Conservation (phyloP, 73 alveolate genomes). For the Tetrahymena elliotti region DNA sequence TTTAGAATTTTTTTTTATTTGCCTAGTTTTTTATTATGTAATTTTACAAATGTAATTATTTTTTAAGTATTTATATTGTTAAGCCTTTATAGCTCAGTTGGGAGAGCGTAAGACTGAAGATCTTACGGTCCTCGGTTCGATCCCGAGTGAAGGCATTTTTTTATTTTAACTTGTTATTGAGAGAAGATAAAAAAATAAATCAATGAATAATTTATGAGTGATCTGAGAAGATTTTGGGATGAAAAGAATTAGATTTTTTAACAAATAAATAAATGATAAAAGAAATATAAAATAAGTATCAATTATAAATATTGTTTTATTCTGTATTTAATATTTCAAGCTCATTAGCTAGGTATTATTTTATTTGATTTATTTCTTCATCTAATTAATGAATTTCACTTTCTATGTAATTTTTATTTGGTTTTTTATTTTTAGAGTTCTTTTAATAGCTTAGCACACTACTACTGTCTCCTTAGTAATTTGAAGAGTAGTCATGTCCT, state of each 20-base stretch:
- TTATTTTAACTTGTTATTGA: too few relatives aligned
- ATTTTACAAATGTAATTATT: not conserved
- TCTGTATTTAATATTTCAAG: not conserved
- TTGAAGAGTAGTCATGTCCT: not conserved
- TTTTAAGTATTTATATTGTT: not conserved
- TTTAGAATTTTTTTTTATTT: not conserved
- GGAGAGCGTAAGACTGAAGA: conserved; percentile 1
- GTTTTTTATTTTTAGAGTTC: not conserved
- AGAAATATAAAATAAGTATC: not conserved
- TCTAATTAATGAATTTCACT: not conserved
- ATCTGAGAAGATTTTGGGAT: too few relatives aligned
- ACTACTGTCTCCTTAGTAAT: not conserved
- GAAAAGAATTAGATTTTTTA: not conserved
- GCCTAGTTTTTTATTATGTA: not conserved
- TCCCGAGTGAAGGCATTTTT: conserved; percentile 2
- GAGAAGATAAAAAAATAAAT: too few relatives aligned
- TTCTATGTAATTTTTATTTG: not conserved
- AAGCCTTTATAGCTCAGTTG: not conserved
- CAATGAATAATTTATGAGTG: too few relatives aligned
- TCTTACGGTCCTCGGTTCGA: conserved; percentile 4
- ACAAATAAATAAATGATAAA: not conserved
- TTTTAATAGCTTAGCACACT: not conserved
- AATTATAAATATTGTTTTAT: not conserved
- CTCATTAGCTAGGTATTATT: not conserved
- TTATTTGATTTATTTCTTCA: not conserved